Conservation (phyloP, 2,329 filamentous ascomycete species). For the Cadophora sp. region DNA sequence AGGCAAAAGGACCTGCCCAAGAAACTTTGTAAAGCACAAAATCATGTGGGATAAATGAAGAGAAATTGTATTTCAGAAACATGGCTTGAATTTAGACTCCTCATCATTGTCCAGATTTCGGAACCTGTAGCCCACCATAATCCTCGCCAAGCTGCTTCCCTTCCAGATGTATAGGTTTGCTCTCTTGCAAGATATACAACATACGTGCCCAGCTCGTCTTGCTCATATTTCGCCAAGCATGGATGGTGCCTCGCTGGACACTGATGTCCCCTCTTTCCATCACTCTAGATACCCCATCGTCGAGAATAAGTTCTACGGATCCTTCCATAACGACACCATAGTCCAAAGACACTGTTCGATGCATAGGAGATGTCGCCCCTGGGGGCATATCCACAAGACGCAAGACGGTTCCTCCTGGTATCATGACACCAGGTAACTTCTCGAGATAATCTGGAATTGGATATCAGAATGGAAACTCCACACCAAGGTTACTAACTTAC, state of each 20-base stretch:
- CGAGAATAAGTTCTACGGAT: slow-evolving; percentile 38
- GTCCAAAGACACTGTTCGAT: slow-evolving; percentile 39
- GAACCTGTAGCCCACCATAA: slow-evolving; percentile 18
- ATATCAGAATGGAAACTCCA: background rate
- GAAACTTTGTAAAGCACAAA: no score
- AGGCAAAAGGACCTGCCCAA: no score
- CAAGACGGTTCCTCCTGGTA: slow-evolving; percentile 29
- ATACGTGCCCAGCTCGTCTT: slow-evolving; percentile 37
- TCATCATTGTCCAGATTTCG: no score
- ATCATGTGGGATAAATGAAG: no score
- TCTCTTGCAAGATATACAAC: slow-evolving; percentile 38
- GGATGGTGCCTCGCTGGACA: slow-evolving; percentile 40
- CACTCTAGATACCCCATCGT: slow-evolving; percentile 33
- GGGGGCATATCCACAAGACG: slow-evolving; percentile 39
- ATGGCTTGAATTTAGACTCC: no score
- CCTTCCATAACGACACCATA: slow-evolving; percentile 42
- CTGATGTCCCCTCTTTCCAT: slow-evolving; percentile 37
- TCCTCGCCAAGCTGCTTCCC: slow-evolving; percentile 35
- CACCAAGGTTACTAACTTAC: background rate
- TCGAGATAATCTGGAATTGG: slow-evolving; percentile 24
- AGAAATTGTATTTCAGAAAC: no score
- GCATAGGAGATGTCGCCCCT: slow-evolving; percentile 36
- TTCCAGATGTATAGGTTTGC: slow-evolving; percentile 26
- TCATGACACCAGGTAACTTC: slow-evolving; percentile 34
- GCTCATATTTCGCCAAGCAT: slow-evolving; percentile 41